These are phyloP conservation scores for Phytophthora citrophthora DNA, from an alignment of 352 stramenopile genomes.

Conservation along the genomic window DNA sequence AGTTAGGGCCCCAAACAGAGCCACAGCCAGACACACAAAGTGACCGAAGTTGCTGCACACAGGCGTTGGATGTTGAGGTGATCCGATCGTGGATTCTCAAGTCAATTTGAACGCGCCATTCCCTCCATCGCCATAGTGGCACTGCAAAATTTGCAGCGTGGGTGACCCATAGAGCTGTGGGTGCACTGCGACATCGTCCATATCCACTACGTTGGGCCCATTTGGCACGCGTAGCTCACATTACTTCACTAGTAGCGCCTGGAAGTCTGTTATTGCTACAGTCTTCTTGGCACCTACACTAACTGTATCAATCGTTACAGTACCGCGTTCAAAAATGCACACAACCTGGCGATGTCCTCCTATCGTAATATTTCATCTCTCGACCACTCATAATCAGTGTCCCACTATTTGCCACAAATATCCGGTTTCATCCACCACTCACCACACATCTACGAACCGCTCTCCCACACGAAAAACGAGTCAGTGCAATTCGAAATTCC, in stretches of 20 bases:
- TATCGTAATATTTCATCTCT: slow-evolving; percentile 6
- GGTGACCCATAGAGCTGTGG: neutral
- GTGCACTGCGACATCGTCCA: slow-evolving; percentile 2
- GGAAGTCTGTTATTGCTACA: neutral
- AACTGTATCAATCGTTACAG: slow-evolving; percentile 3
- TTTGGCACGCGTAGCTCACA: slow-evolving; percentile 2
- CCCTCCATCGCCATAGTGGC: neutral
- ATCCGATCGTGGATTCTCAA: neutral
- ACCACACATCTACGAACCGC: neutral
- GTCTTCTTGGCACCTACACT: slow-evolving; percentile 12
- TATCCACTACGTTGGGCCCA: neutral
- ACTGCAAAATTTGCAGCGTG: neutral
- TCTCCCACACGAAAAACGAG: slow-evolving; percentile 31
- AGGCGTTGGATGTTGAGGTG: neutral
- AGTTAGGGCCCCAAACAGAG: too few species aligned
- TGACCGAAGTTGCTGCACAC: neutral
- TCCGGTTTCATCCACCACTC: slow-evolving; percentile 2
- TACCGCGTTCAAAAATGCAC: neutral
- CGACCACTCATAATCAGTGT: neutral
- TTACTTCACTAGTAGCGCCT: slow-evolving; percentile 3
- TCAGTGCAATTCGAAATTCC: slow-evolving; percentile 33
- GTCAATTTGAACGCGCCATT: neutral
- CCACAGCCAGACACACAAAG: too few species aligned
- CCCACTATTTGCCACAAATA: slow-evolving; percentile 3
- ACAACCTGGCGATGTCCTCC: too few species aligned